Evolutionary conservation across 1,284 basidiomycete species (phyloP).

Genomic region (Malassezia globosa): DNA sequence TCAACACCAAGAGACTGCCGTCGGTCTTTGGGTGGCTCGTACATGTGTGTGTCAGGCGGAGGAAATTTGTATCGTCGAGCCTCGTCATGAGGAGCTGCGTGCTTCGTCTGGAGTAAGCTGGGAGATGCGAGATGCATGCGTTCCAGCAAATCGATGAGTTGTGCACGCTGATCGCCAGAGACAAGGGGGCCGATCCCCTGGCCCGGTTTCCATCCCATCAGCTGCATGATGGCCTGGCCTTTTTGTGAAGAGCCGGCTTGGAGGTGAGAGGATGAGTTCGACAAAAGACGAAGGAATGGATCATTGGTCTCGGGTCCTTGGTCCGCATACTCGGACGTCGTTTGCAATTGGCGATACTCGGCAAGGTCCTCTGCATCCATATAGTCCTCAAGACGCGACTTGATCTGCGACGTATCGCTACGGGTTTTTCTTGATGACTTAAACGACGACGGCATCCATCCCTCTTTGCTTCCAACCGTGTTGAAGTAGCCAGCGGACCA

Average conservation of each 20-base stretch:
- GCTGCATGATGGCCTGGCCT: conserved; percentile 59
- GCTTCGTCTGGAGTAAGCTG: conserved; percentile 3
- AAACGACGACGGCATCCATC: conserved; percentile 86
- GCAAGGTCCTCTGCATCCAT: conserved; percentile 98
- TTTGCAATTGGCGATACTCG: conserved; percentile 53
- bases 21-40: conserved; percentile 53
- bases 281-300: neutral
- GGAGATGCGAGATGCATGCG: neutral
- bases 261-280: neutral
- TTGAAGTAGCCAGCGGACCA: conserved; percentile 97
- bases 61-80: conserved; percentile 75
- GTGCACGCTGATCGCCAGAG: conserved; percentile 62
- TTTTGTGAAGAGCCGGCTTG: neutral
- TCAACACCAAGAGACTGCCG: conserved; percentile 64
- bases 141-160: conserved; percentile 30
- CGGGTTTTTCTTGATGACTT: conserved; percentile 49
- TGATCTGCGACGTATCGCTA: conserved; percentile 52
- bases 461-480: conserved; percentile 87
- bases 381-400: conserved; percentile 66
- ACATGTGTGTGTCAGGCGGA: conserved; percentile 63
- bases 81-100: conserved; percentile 44
- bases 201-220: conserved; percentile 87
- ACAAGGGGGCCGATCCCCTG: conserved; percentile 85
- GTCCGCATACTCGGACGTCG: conserved; percentile 20
- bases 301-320: conserved; percentile 31